These are phyloP conservation scores for Colletotrichum sp. DNA, from an alignment of 2,329 filamentous ascomycete genomes.

Conservation along the genomic window DNA sequence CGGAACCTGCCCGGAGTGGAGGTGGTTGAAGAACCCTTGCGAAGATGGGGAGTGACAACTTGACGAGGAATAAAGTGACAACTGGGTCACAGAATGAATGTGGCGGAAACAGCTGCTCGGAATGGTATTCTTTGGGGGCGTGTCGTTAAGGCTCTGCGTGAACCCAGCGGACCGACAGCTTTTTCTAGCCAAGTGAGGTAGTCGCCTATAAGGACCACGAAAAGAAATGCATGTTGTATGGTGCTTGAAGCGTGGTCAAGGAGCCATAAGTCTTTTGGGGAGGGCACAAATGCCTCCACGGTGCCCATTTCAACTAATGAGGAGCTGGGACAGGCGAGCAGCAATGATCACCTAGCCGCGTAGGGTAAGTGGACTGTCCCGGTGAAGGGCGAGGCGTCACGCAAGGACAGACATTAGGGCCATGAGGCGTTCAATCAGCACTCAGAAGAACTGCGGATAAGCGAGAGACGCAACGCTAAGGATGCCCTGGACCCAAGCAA, in stretches of 20 bases:
- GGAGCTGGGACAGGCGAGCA: constrained; percentile 2
- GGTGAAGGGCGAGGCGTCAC: constrained; percentile 7
- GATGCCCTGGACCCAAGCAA: neutral
- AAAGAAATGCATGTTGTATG: constrained; percentile 10
- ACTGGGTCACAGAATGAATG: neutral
- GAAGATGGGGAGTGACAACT: neutral
- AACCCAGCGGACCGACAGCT: neutral
- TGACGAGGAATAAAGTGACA: neutral
- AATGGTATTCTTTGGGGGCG: neutral
- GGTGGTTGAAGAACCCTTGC: neutral
- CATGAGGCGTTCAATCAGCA: neutral
- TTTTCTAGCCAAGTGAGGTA: neutral
- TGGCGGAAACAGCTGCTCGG: neutral
- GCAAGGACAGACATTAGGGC: neutral
- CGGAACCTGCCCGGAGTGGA: neutral
- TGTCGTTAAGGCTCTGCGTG: neutral
- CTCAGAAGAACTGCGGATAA: neutral
- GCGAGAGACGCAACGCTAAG: constrained; percentile 5
- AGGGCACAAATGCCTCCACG: neutral
- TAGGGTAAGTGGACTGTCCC: neutral
- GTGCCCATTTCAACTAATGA: neutral
- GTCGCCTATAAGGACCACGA: neutral
- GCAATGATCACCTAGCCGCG: neutral
- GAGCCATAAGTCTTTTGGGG: constrained; percentile 12
- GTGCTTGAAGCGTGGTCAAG: constrained; percentile 28